These are phyloP conservation scores for Euphorbia celastroides DNA, from an alignment of 441 rosid genomes.

Conservation along the genomic window DNA sequence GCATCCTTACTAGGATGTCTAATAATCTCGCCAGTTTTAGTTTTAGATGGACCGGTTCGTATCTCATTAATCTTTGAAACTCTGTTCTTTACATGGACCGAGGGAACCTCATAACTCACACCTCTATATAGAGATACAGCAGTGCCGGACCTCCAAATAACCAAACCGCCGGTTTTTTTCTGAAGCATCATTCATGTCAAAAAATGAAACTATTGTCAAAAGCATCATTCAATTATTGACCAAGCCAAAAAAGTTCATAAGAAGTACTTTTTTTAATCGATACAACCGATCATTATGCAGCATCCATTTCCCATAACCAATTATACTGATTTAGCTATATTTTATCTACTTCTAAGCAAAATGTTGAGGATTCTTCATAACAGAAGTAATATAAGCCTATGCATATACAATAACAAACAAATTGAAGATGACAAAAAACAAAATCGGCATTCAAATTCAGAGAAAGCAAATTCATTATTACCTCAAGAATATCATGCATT, in stretches of 20 bases:
- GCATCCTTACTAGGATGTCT: slow-evolving; percentile 18
- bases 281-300: neutral
- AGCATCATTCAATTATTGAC: neutral
- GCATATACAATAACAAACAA: too few species aligned
- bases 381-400: slow-evolving; percentile 7
- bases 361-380: neutral
- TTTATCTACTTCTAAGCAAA: slow-evolving; percentile 1
- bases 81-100: slow-evolving; percentile 35
- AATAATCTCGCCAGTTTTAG: slow-evolving; percentile 21
- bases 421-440: neutral
- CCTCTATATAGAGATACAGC: slow-evolving; percentile 71
- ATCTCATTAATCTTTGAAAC: slow-evolving; percentile 27
- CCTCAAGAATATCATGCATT: slow-evolving; percentile 91
- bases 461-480: slow-evolving; percentile 9
- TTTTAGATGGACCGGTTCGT: slow-evolving; percentile 16
- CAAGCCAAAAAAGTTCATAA: neutral
- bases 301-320: neutral
- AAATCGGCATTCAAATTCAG: neutral
- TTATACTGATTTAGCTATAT: neutral
- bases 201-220: slow-evolving; percentile 8
- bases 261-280: neutral
- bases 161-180: slow-evolving; percentile 96
- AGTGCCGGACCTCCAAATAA: slow-evolving; percentile 92
- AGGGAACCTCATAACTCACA: slow-evolving; percentile 53
- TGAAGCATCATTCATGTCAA: slow-evolving; percentile 22